Conservation (phyloP, 306 rosid species). For the Malus sieversii region DNA sequence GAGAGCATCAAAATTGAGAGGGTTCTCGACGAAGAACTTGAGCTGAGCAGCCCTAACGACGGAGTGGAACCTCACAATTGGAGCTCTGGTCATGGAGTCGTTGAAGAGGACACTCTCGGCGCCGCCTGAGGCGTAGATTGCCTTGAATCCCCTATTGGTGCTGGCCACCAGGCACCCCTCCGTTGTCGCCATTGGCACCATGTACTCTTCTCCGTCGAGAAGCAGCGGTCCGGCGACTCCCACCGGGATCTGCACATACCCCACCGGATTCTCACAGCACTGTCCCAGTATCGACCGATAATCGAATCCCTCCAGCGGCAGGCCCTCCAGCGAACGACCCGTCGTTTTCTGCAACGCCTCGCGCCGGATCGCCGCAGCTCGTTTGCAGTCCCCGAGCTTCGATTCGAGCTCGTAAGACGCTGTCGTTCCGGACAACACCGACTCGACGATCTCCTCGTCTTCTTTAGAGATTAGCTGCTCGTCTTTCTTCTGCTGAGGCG, state of each 20-base stretch:
- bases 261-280: constrained; percentile 30
- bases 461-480: background rate
- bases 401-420: constrained; percentile 17
- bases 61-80: constrained; percentile 14
- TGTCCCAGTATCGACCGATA: constrained; percentile 22
- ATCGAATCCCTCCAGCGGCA: constrained; percentile 21
- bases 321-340: constrained; percentile 20
- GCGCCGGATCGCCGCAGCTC: constrained; percentile 14
- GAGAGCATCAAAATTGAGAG: constrained; percentile 14
- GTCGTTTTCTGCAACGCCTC: constrained; percentile 19
- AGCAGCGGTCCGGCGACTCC: constrained; percentile 25
- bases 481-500: background rate
- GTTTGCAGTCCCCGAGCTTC: constrained; percentile 16
- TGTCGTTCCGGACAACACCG: constrained; percentile 7
- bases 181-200: constrained; percentile 25
- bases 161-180: constrained; percentile 28
- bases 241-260: constrained; percentile 26
- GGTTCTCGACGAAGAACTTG: constrained; percentile 21
- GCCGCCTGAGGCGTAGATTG: constrained; percentile 17
- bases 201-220: constrained; percentile 15
- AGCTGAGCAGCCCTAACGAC: constrained; percentile 9
- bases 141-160: constrained; percentile 22
- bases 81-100: constrained; percentile 28
- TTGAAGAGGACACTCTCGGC: constrained; percentile 10
- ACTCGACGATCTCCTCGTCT: constrained; percentile 12